phyloP scores from a whole-genome alignment of 306 rosid genomes.

The Vicia sativa region DNA sequence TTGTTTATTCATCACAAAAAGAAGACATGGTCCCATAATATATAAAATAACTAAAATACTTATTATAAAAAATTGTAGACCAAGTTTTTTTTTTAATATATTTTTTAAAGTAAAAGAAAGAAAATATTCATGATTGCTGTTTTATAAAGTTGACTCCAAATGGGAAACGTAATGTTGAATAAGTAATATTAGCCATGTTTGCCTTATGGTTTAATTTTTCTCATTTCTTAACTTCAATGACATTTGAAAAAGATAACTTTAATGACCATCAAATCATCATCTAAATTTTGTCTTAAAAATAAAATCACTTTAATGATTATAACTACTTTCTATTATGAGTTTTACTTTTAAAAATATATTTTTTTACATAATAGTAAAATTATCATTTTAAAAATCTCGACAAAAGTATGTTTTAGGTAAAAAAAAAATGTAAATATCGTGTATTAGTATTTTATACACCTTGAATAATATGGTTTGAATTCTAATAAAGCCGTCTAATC shows the following conservation, averaged over 20 bases:
- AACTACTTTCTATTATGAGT: too few relatives aligned
- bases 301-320: too few relatives aligned
- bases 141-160: slow-evolving; percentile 42
- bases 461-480: too few relatives aligned
- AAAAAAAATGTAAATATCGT: too few relatives aligned
- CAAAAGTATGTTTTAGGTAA: too few relatives aligned
- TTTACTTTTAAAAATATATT: too few relatives aligned
- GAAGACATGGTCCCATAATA: slow-evolving; percentile 38
- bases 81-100: not conserved
- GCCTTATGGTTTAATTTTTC: slow-evolving; percentile 29
- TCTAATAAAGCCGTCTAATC: too few relatives aligned
- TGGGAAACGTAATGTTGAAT: slow-evolving; percentile 27
- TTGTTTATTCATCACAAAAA: slow-evolving; percentile 32
- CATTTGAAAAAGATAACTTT: slow-evolving; percentile 22
- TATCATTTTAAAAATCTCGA: too few relatives aligned
- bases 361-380: too few relatives aligned
- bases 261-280: slow-evolving; percentile 15
- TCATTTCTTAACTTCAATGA: slow-evolving; percentile 31
- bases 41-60: slow-evolving; percentile 24
- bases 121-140: slow-evolving; percentile 18
- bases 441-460: too few relatives aligned
- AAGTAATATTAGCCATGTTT: slow-evolving; percentile 28
- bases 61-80: slow-evolving; percentile 31
- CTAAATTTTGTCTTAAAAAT: too few relatives aligned
- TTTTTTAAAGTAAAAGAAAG: slow-evolving; percentile 1